Evolutionary conservation across 2,329 filamentous ascomycete species (phyloP), one percentile per base, ranked within the genome.

Genomic region (Aspergillus brunneoviolaceus): DNA sequence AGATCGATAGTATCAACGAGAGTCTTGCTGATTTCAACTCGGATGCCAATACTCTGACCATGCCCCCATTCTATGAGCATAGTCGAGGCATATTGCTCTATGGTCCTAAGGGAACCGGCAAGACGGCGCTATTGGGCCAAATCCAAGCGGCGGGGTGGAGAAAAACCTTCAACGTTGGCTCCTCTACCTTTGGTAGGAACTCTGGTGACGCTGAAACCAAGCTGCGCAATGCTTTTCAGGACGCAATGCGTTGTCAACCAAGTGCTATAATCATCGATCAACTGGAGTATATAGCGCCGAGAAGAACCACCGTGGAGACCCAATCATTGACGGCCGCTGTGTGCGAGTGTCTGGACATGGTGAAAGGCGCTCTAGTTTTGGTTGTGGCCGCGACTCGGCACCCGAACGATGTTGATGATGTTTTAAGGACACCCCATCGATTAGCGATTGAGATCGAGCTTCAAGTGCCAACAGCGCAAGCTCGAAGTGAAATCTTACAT

Each of bases 71-170:
- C 58, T 78, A 74, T 65, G 72, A 68, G 68, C 73, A 70, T 67
- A 76, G 66, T 78, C 84, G 84, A 55, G 87, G 86, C 0, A 83
- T 95, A 39, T 82, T 95, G 25, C 80, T 97, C 4, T 88, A 96
- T 72, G 94, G 94, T 14, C 88, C 90, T 19, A 85, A 86, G 63
- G 93, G 94, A 11, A 96, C 91, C 0, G 94, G 94, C 25, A 97
- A 97, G 77, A 89, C 87, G 0, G 82, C 89, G 64, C 80, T 97
- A 0, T 79, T 97, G 1, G 75, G 88, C 16, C 84, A 85, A 33
- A 81, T 97, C 21, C 84, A 87, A 9, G 82, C 80, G 6, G 85
- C 87, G 0, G 83, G 82, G 60, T 96, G 92, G 90, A 86, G 85
- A 23, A 85, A 84, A 47, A 85, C 92, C 1, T 83, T 89, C 65